A percentile compares a stretch with the other conserved stretches of the same genome.
These are phyloP conservation scores for Geotrichum australiense DNA, from an alignment of 1,139 yeast species.

Conservation along the genomic window DNA sequence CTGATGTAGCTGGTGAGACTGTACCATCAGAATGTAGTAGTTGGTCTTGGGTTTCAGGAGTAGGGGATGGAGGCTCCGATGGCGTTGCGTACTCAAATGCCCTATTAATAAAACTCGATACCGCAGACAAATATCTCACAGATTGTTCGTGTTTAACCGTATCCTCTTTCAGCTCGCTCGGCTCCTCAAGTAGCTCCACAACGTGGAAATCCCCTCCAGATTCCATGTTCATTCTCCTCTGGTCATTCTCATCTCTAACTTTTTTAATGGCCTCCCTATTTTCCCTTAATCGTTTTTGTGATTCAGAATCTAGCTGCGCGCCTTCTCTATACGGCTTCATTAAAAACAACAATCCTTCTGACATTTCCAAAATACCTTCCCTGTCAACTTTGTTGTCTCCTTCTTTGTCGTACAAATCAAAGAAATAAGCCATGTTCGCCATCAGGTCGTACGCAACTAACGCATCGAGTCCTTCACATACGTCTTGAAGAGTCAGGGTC, in stretches of 20 bases:
- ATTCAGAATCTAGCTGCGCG: constrained; percentile 23
- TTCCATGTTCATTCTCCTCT: neutral
- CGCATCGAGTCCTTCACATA: constrained; percentile 65
- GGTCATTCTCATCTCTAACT: constrained; percentile 10
- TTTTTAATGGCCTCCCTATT: constrained; percentile 19
- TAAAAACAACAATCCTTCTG: constrained; percentile 77
- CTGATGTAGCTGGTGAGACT: neutral
- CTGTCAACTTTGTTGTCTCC: constrained; percentile 59
- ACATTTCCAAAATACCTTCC: constrained; percentile 73
- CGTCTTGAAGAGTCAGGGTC: constrained; percentile 58
- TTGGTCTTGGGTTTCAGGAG: constrained; percentile 30
- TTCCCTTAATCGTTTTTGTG: constrained; percentile 18
- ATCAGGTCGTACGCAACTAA: constrained; percentile 68
- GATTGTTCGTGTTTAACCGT: constrained; percentile 62
- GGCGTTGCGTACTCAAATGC: constrained; percentile 90
- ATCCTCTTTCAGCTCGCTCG: constrained; percentile 30
- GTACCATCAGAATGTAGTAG: too few species aligned
- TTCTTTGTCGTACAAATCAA: constrained; percentile 62
- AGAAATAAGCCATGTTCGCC: constrained; percentile 72
- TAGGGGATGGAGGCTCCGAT: constrained; percentile 41
- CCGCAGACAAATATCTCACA: constrained; percentile 78
- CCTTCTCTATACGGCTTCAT: constrained; percentile 57
- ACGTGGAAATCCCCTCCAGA: neutral
- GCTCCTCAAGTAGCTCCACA: constrained; percentile 8
- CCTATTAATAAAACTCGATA: constrained; percentile 77